phyloP scores from a whole-genome alignment of 2,329 filamentous ascomycete genomes.

The Aspergillus tubingensis region DNA sequence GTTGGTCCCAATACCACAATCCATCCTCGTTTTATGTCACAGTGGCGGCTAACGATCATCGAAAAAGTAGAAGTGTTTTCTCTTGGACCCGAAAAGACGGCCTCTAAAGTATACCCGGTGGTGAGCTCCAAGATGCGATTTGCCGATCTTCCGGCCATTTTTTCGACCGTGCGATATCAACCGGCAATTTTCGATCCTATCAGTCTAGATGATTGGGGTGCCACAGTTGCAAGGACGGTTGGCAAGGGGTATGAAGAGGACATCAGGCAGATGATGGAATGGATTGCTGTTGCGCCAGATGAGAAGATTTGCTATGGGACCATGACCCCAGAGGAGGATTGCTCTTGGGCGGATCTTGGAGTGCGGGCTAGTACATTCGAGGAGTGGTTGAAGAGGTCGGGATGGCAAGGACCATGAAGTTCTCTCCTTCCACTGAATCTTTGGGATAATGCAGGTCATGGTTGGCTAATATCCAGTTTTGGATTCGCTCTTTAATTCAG shows the following conservation, averaged over 20 bases:
- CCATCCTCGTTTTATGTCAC: no score
- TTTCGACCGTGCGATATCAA: slow-evolving; percentile 12
- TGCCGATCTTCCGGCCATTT: slow-evolving; percentile 13
- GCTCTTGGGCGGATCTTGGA: slow-evolving; percentile 18
- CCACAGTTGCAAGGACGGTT: slow-evolving; percentile 6
- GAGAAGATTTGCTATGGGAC: slow-evolving; percentile 25
- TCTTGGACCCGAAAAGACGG: slow-evolving; percentile 13
- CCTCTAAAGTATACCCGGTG: slow-evolving; percentile 17
- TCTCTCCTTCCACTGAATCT: no score
- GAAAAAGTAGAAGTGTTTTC: slow-evolving; percentile 11
- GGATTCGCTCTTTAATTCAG: no score
- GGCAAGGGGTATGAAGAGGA: slow-evolving; percentile 19
- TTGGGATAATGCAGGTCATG: no score
- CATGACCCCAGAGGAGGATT: slow-evolving; percentile 12
- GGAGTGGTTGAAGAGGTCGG: slow-evolving; percentile 20
- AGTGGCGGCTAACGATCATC: no score
- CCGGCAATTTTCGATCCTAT: slow-evolving; percentile 15
- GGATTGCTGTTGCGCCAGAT: slow-evolving; percentile 18
- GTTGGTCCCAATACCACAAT: no score
- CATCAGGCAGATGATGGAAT: slow-evolving; percentile 25
- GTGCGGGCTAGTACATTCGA: slow-evolving; percentile 21
- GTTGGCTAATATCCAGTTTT: no score
- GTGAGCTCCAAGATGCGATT: slow-evolving; percentile 8
- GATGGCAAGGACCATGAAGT: slow-evolving; percentile 7
- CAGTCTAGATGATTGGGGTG: slow-evolving; percentile 17